Evolutionary conservation across 2,329 filamentous ascomycete species (phyloP).

Genomic region (Fusarium palustre): DNA sequence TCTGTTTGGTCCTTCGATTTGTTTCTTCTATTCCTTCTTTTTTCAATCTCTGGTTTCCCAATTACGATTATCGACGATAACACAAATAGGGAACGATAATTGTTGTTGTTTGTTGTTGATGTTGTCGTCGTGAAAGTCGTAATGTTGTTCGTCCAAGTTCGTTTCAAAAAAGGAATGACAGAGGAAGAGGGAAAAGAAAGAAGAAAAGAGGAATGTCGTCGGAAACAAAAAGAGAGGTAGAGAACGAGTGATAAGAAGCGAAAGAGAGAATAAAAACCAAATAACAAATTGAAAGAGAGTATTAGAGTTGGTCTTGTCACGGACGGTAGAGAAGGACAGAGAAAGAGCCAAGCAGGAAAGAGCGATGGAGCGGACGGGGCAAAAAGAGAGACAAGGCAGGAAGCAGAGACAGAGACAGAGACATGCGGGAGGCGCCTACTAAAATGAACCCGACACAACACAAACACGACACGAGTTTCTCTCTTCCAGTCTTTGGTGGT

Average conservation of each 20-base stretch:
- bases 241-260: conserved; percentile 26
- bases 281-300: conserved; percentile 27
- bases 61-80: conserved; percentile 44
- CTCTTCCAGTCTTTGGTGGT: conserved; percentile 13
- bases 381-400: conserved; percentile 27
- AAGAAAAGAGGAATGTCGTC: conserved; percentile 27
- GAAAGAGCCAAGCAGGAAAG: conserved; percentile 14
- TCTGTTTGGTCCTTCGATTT: conserved; percentile 4
- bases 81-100: conserved; percentile 37
- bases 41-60: conserved; percentile 31
- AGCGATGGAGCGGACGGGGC: conserved; percentile 17
- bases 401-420: conserved; percentile 26
- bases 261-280: conserved; percentile 2
- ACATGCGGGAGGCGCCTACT: conserved; percentile 31
- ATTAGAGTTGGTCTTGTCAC: conserved; percentile 33
- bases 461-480: conserved; percentile 1
- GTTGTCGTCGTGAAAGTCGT: conserved; percentile 39
- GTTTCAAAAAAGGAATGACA: conserved; percentile 23
- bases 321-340: conserved; percentile 8
- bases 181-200: conserved; percentile 16
- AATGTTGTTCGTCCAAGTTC: conserved; percentile 32
- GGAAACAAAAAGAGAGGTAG: conserved; percentile 6
- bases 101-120: conserved; percentile 5
- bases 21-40: conserved; percentile 20
- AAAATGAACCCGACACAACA: conserved; percentile 24